phyloP scores from a whole-genome alignment of 768 basidiomycete genomes.

The Podaxis mareebaensis region DNA sequence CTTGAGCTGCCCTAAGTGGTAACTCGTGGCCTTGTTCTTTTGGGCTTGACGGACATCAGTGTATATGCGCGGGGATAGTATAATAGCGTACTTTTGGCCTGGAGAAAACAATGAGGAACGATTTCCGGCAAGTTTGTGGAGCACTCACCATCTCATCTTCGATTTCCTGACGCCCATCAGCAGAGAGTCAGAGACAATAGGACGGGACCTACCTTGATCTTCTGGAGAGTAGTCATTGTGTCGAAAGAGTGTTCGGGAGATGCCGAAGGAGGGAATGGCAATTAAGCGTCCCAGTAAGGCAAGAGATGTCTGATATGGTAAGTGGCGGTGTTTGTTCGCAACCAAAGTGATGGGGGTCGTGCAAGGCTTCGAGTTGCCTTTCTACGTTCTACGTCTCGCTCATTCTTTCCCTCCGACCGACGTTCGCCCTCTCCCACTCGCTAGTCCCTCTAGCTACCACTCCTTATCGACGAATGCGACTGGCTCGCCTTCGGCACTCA shows the following conservation, averaged over 20 bases:
- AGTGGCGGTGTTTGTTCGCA: slow-evolving; percentile 18
- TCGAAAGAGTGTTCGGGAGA: slow-evolving; percentile 33
- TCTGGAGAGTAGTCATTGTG: slow-evolving; percentile 88
- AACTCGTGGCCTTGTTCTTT: slow-evolving; percentile 95
- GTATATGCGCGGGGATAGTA: slow-evolving; percentile 6
- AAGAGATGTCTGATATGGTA: slow-evolving; percentile 1
- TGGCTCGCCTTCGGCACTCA: slow-evolving; percentile 46
- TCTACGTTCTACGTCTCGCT: slow-evolving; percentile 17
- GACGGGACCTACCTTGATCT: slow-evolving; percentile 65
- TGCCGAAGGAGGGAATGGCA: slow-evolving; percentile 29
- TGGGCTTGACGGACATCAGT: slow-evolving; percentile 58
- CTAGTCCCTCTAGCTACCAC: slow-evolving; percentile 28
- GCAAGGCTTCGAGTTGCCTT: slow-evolving; percentile 21
- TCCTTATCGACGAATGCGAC: slow-evolving; percentile 45
- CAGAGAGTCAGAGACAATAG: slow-evolving; percentile 22
- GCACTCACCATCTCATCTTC: slow-evolving; percentile 92
- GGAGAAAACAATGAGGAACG: slow-evolving; percentile 20
- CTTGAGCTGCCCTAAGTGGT: slow-evolving; percentile 95
- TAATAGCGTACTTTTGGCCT: slow-evolving; percentile 75
- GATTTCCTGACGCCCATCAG: slow-evolving; percentile 62
- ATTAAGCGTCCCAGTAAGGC: neutral
- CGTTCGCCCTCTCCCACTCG: slow-evolving; percentile 20
- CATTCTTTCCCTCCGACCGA: slow-evolving; percentile 16
- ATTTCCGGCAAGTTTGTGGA: neutral
- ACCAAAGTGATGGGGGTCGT: slow-evolving; percentile 9